Evolutionary conservation across 176 grass and related monocot genomes (phyloP).

Genomic region (Stipa capillata): DNA sequence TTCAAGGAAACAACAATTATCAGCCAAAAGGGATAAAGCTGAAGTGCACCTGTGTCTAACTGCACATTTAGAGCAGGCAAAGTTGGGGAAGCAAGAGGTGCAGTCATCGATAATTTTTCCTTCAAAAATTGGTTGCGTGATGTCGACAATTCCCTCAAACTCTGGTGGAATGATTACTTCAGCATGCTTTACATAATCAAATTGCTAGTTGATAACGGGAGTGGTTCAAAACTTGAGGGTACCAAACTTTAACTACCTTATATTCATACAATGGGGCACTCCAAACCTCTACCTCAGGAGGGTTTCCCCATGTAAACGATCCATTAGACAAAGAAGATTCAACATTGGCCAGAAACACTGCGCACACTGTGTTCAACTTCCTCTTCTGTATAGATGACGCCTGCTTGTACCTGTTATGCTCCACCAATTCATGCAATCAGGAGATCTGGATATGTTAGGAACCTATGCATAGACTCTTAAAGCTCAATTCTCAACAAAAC

Average conservation of each 20-base stretch:
- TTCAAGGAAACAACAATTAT: conserved; percentile 15
- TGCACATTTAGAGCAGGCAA: conserved; percentile 65
- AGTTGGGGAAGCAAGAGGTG: conserved; percentile 41
- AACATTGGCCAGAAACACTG: conserved; percentile 52
- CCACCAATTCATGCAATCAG: conserved; percentile 31
- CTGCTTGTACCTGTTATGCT: conserved; percentile 74
- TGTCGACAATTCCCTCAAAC: conserved; percentile 37
- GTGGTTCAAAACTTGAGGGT: neutral
- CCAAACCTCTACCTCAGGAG: conserved; percentile 76
- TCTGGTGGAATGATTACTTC: conserved; percentile 44
- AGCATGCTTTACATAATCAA: conserved; percentile 21
- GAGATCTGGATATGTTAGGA: conserved; percentile 30
- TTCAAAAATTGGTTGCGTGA: conserved; percentile 57
- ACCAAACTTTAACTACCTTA: conserved; percentile 52
- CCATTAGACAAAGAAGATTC: conserved; percentile 58
- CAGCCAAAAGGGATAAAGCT: neutral
- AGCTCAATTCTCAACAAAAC: conserved; percentile 53
- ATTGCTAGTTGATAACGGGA: neutral
- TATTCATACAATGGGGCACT: conserved; percentile 61
- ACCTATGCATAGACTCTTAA: neutral
- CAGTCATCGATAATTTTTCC: conserved; percentile 39
- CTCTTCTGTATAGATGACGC: conserved; percentile 80
- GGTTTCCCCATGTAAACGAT: conserved; percentile 49
- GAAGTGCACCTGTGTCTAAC: conserved; percentile 52
- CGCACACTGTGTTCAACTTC: conserved; percentile 57